Evolutionary conservation across 768 basidiomycete species (phyloP), one percentile per base, ranked within the genome.

Genomic region (Mycena chlorophos): DNA sequence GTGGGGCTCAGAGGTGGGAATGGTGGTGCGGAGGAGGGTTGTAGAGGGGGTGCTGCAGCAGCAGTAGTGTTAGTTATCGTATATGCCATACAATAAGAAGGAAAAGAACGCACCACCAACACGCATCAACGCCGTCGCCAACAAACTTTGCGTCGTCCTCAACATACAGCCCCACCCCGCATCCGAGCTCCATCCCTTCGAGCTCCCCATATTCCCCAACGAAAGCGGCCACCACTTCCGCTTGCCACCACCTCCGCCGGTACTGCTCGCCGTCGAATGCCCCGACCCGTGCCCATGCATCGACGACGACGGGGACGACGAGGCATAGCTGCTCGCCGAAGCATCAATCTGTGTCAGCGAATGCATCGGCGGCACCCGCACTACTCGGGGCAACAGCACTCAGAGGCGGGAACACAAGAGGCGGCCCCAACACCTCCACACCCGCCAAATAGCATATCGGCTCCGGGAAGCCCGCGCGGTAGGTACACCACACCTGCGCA

Each of bases 401-500:
- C 31, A 17, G 10, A 34, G 8, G 31, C 51, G 55, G 19, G 40
- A 46, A 12, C 16, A 23, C 5, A 57, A 23, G 1, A 52, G 55
- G 55, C 3, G 51, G 50, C 1, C 49, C 49, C 22, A 57, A 23
- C 2, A 38, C 43, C 6, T 46, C 50, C 5, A 49, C 14, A 10
- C 49, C 42, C 13, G 50, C 68, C 0, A 76, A 75, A 63, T 83
- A 77, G 38, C 80, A 75, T 62, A 90, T 87, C 20, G 85, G 81
- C 3, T 79, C 68, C 17, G 31, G 62, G 56, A 88, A 89, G 50
- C 85, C 82, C 10, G 79, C 81, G 48, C 89, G 84, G 71, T 90
- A 90, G 2, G 88, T 88, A 61, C 87, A 79, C 82, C 87, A 89
- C 56, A 89, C 76, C 14, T 83, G 79, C 1, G 85, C 86, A n/a